Evolutionary conservation across 208 protist species (phyloP).

Genomic region (Trypanosoma theileri): DNA sequence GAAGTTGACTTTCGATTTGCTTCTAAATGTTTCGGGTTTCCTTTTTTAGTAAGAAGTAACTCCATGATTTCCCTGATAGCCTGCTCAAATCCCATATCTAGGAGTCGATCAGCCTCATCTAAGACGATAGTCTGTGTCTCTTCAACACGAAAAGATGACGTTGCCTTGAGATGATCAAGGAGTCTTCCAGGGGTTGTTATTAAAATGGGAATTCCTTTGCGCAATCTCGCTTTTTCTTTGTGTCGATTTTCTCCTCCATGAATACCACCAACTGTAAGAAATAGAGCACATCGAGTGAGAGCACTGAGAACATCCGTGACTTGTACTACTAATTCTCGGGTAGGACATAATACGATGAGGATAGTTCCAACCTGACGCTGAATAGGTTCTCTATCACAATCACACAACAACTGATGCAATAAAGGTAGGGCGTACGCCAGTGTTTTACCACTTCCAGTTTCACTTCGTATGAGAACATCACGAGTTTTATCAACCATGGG

Average conservation of each 20-base stretch:
- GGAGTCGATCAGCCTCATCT: slow-evolving; percentile 95
- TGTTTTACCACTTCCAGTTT: slow-evolving; percentile 91
- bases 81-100: slow-evolving; percentile 98
- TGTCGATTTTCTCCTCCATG: slow-evolving; percentile 61
- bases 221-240: slow-evolving; percentile 86
- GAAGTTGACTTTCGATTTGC: too few relatives aligned
- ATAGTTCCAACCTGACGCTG: slow-evolving; percentile 70
- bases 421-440: slow-evolving; percentile 94
- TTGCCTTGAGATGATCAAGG: slow-evolving; percentile 59
- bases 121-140: slow-evolving; percentile 89
- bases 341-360: slow-evolving; percentile 85
- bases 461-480: slow-evolving; percentile 62
- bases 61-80: slow-evolving; percentile 97
- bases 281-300: slow-evolving; percentile 37
- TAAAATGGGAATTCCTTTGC: slow-evolving; percentile 82
- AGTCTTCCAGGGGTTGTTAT: slow-evolving; percentile 71
- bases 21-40: background rate
- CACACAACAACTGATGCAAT: slow-evolving; percentile 60
- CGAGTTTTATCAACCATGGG: slow-evolving; percentile 29
- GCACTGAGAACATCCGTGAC: slow-evolving; percentile 65
- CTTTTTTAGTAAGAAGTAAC: slow-evolving; percentile 54
- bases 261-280: slow-evolving; percentile 39
- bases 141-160: slow-evolving; percentile 61
- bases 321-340: slow-evolving; percentile 86
- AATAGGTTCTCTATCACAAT: slow-evolving; percentile 78